These are phyloP conservation scores for Articulospora tetracladia DNA, from an alignment of 495 filamentous ascomycete genomes.

Conservation along the genomic window DNA sequence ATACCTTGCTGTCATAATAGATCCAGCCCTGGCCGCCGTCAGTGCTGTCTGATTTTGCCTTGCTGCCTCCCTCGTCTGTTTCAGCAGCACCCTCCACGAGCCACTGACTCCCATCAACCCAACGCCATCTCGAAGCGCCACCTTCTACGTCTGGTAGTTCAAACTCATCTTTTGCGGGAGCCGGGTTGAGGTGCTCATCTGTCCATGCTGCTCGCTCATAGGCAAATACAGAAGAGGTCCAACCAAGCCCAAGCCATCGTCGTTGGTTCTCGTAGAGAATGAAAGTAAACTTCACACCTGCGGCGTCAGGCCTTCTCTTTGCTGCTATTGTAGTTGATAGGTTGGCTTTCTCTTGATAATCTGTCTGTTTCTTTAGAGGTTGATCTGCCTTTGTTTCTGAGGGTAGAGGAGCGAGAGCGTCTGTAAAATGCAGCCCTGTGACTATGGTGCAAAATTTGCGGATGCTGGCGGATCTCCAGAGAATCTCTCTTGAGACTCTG, in stretches of 20 bases:
- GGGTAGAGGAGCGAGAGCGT: slow-evolving; percentile 7
- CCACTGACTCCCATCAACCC: slow-evolving; percentile 84
- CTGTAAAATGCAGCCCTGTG: slow-evolving; percentile 74
- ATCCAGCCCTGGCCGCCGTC: slow-evolving; percentile 81
- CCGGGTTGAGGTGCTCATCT: slow-evolving; percentile 85
- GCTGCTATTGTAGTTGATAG: slow-evolving; percentile 38
- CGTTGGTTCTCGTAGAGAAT: slow-evolving; percentile 95
- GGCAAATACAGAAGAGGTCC: slow-evolving; percentile 85
- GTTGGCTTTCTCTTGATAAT: slow-evolving; percentile 38
- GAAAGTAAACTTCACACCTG: slow-evolving; percentile 92
- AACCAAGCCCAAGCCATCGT: slow-evolving; percentile 90
- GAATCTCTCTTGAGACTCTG: slow-evolving; percentile 76
- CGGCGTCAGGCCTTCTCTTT: slow-evolving; percentile 52
- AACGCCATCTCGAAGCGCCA: slow-evolving; percentile 80
- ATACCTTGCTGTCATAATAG: slow-evolving; percentile 96
- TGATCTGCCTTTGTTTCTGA: slow-evolving; percentile 19
- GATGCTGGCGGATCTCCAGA: slow-evolving; percentile 82
- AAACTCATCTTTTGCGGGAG: slow-evolving; percentile 76
- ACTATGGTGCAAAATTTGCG: slow-evolving; percentile 61
- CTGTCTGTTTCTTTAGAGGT: slow-evolving; percentile 31
- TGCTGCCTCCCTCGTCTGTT: slow-evolving; percentile 36
- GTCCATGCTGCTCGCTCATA: slow-evolving; percentile 92
- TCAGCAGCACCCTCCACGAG: slow-evolving; percentile 73
- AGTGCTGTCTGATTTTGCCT: slow-evolving; percentile 38
- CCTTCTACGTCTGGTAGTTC: slow-evolving; percentile 82